phyloP scores from a whole-genome alignment of 257 asterid species.

The Penstemon davidsonii region DNA sequence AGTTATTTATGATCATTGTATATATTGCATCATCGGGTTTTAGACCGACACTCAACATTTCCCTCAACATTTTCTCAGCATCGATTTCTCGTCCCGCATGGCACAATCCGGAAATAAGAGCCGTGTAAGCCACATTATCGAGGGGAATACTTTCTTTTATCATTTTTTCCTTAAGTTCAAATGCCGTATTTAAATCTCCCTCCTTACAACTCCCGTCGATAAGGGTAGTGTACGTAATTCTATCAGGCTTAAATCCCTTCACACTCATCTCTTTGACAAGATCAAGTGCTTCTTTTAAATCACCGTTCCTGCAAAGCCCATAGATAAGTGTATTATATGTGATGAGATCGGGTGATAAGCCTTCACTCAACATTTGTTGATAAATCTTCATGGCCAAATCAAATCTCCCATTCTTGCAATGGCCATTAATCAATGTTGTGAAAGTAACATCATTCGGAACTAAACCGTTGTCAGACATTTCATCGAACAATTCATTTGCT shows the following conservation, averaged over 20 bases:
- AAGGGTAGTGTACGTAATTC: conserved; percentile 69
- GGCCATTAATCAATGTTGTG: conserved; percentile 82
- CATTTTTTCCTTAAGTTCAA: conserved; percentile 51
- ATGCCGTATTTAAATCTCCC: conserved; percentile 70
- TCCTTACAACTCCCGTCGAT: conserved; percentile 71
- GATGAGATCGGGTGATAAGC: conserved; percentile 65
- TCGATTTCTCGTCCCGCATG: conserved; percentile 48
- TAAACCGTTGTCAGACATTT: conserved; percentile 60
- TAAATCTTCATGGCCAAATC: conserved; percentile 62
- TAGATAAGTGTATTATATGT: conserved; percentile 69
- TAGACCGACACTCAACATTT: conserved; percentile 54
- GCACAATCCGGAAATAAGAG: conserved; percentile 77
- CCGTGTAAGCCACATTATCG: conserved; percentile 68
- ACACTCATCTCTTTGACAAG: conserved; percentile 56
- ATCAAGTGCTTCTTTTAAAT: conserved; percentile 49
- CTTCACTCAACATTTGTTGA: conserved; percentile 52
- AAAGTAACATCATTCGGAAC: conserved; percentile 69
- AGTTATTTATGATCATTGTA: conserved; percentile 72
- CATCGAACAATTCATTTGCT: conserved; percentile 56
- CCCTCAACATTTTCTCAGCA: conserved; percentile 61
- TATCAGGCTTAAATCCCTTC: conserved; percentile 86
- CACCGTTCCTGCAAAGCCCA: conserved; percentile 78
- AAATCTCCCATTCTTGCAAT: conserved; percentile 66
- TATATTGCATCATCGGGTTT: conserved; percentile 61
- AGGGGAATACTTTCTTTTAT: conserved; percentile 50